A percentile compares a stretch with the other conserved stretches of the same genome.
Evolutionary conservation across 2,329 filamentous ascomycete species (phyloP).

Genomic region (Keithomyces neogunnii): DNA sequence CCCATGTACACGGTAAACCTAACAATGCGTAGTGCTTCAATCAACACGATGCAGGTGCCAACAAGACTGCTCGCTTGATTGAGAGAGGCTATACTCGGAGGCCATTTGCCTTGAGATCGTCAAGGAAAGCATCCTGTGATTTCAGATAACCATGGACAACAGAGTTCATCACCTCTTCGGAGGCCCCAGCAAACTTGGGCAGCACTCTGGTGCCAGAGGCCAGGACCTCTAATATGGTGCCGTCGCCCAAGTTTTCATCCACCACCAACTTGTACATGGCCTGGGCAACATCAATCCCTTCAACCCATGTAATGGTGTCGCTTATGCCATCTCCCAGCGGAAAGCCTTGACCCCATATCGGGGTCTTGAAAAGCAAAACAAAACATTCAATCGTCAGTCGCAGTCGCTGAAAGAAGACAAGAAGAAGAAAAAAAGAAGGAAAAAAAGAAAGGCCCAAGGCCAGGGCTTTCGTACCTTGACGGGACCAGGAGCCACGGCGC

Average conservation of each 20-base stretch:
- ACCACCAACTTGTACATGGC: constrained; percentile 21
- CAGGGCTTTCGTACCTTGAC: constrained; percentile 16
- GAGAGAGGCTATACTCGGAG: constrained; percentile 13
- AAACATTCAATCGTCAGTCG: not conserved
- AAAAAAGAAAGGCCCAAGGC: too few species aligned
- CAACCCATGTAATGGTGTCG: constrained; percentile 19
- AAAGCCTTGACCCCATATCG: constrained; percentile 23
- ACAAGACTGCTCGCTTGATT: not conserved
- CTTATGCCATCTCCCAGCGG: constrained; percentile 19
- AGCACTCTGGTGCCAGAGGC: constrained; percentile 10
- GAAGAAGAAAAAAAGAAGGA: too few species aligned
- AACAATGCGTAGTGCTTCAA: not conserved
- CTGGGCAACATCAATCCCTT: constrained; percentile 21
- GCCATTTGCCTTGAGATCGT: constrained; percentile 13
- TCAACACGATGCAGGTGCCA: not conserved
- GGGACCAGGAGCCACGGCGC: constrained; percentile 24
- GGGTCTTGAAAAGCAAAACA: constrained; percentile 15
- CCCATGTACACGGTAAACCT: not conserved
- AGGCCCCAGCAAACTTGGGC: constrained; percentile 1
- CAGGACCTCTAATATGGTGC: constrained; percentile 24
- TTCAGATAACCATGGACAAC: constrained; percentile 12
- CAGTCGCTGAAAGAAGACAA: not conserved
- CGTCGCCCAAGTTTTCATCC: constrained; percentile 18
- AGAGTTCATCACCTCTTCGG: not conserved
- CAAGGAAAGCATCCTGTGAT: constrained; percentile 14